Percentiles rank a stretch among this genome's conserved stretches.
Conservation (phyloP, 257 asterid species). For the Nicotiana benthamiana region DNA sequence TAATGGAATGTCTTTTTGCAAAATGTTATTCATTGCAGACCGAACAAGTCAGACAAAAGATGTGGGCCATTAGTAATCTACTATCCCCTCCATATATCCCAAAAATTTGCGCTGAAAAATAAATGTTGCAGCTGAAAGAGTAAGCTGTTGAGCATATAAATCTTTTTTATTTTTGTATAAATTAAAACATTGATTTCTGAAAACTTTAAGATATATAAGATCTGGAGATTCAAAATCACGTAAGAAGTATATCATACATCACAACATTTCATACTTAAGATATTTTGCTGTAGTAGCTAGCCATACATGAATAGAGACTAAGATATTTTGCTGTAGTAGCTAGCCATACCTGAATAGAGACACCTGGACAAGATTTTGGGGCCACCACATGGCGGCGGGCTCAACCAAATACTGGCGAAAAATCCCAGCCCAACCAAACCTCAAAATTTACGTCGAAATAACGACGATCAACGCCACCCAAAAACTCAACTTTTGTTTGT, state of each 20-base stretch:
- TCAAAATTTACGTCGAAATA: constrained; percentile 67
- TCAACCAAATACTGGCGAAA: constrained; percentile 78
- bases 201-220: no score
- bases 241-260: no score
- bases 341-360: constrained; percentile 67
- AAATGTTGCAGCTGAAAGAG: no score
- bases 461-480: constrained; percentile 77
- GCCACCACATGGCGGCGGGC: constrained; percentile 99
- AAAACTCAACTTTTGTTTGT: constrained; percentile 51
- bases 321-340: no score
- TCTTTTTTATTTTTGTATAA: no score
- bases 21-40: not conserved
- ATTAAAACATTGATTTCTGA: no score
- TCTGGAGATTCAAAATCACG: no score
- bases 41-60: not conserved
- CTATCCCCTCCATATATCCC: no score
- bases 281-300: no score
- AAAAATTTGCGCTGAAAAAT: no score
- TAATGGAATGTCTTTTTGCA: not conserved
- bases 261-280: no score
- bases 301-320: constrained; percentile 65
- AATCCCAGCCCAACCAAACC: constrained; percentile 92
- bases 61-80: not conserved
- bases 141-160: no score
- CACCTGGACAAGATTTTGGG: constrained; percentile 88